A percentile compares a stretch with the other conserved stretches of the same genome.
Evolutionary conservation across 495 filamentous ascomycete genomes (phyloP).

Genomic region (Penicillium roqueforti): DNA sequence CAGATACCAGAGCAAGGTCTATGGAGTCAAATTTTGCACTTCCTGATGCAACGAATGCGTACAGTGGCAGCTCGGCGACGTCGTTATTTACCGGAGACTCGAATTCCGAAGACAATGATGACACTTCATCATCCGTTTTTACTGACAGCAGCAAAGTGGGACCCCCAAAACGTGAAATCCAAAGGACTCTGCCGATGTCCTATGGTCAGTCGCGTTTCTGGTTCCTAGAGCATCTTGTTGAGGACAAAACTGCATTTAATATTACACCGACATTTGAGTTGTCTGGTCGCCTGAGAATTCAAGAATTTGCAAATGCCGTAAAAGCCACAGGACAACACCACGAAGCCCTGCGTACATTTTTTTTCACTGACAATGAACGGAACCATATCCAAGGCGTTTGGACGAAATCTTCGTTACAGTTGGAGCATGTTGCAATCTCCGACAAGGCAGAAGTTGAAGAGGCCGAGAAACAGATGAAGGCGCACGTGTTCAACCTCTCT

Average conservation of each 20-base stretch:
- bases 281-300: constrained; percentile 14
- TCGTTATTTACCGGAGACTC: constrained; percentile 15
- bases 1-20: background rate
- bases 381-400: constrained; percentile 23
- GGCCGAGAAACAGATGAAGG: constrained; percentile 12
- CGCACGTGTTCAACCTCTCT: constrained; percentile 29
- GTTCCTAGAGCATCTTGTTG: constrained; percentile 33
- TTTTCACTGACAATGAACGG: constrained; percentile 22
- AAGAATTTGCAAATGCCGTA: constrained; percentile 31
- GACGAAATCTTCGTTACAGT: constrained; percentile 11
- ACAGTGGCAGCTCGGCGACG: constrained; percentile 12
- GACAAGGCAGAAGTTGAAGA: constrained; percentile 11
- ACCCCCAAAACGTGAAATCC: background rate
- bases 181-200: constrained; percentile 24
- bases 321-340: constrained; percentile 30
- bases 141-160: background rate
- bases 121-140: constrained; percentile 9
- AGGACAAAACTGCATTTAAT: constrained; percentile 39
- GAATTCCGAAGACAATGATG: constrained; percentile 14
- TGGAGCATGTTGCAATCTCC: constrained; percentile 16
- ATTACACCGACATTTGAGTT: constrained; percentile 17
- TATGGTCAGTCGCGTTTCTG: constrained; percentile 45
- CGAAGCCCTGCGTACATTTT: constrained; percentile 43
- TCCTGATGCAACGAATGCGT: background rate
- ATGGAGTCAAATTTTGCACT: constrained; percentile 8